These are phyloP conservation scores for Turnera subulata DNA, from an alignment of 345 rosid species.

Conservation along the genomic window DNA sequence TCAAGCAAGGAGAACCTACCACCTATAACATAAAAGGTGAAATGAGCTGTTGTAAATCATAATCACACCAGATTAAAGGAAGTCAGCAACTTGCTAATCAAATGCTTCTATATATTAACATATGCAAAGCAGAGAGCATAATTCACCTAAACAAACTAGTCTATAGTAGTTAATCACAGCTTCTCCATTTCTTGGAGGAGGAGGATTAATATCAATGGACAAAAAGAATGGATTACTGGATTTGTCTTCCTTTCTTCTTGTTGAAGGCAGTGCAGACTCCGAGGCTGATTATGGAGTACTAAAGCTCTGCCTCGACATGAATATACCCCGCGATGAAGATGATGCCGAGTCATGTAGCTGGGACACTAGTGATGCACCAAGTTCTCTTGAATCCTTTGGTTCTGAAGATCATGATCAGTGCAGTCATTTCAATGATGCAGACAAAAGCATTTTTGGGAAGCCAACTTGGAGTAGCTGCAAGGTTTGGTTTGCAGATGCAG, in stretches of 20 bases:
- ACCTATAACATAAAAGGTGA: slow-evolving; percentile 14
- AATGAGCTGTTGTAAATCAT: neutral
- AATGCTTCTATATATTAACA: slow-evolving; percentile 5
- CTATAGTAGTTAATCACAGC: too few relatives aligned
- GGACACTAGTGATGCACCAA: slow-evolving; percentile 10
- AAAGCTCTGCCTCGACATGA: slow-evolving; percentile 4
- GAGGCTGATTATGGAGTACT: slow-evolving; percentile 25
- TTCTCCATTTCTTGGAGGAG: too few relatives aligned
- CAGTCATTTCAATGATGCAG: neutral
- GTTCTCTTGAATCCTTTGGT: slow-evolving; percentile 5
- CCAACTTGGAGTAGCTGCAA: slow-evolving; percentile 12
- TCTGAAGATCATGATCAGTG: slow-evolving; percentile 6
- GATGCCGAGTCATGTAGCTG: slow-evolving; percentile 59
- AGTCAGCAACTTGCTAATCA: slow-evolving; percentile 5
- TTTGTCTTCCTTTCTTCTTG: slow-evolving; percentile 37
- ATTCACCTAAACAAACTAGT: neutral
- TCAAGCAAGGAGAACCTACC: slow-evolving; percentile 26
- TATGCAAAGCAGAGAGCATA: neutral
- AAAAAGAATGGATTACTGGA: slow-evolving; percentile 20
- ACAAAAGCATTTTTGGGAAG: neutral
- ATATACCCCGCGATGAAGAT: slow-evolving; percentile 21
- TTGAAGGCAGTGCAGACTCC: slow-evolving; percentile 53
- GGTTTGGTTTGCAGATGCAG: slow-evolving; percentile 16
- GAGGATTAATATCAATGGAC: too few relatives aligned
- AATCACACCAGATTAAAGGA: neutral